A percentile compares a stretch with the other conserved stretches of the same genome.
phyloP scores from a whole-genome alignment of 1,284 basidiomycete genomes.

The Moesziomyces parantarcticus region DNA sequence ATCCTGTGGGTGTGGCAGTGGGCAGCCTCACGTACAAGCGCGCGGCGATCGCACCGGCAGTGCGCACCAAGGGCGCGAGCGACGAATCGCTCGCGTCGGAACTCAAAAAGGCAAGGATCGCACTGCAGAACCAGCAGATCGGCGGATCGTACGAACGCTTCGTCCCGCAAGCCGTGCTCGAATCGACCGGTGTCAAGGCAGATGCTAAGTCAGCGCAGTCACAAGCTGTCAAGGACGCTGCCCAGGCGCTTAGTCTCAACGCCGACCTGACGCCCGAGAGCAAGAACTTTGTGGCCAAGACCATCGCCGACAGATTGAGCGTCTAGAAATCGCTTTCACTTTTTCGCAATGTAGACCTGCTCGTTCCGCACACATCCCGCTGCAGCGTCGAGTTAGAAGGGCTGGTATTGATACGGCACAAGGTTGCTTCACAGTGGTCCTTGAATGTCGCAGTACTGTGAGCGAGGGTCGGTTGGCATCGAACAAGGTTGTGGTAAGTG shows the following conservation, averaged over 20 bases:
- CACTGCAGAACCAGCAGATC: constrained; percentile 33
- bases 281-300: constrained; percentile 28
- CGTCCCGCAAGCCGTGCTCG: constrained; percentile 7
- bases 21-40: constrained; percentile 20
- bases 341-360: not conserved
- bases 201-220: constrained; percentile 1
- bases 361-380: not conserved
- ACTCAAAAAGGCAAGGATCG: constrained; percentile 27
- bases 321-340: not conserved
- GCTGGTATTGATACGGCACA: too few relatives aligned
- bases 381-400: too few relatives aligned
- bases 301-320: constrained; percentile 25
- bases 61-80: constrained; percentile 6
- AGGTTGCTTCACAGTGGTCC: constrained; percentile 17
- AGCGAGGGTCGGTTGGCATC: too few relatives aligned
- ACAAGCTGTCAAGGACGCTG: constrained; percentile 31
- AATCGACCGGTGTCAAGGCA: constrained; percentile 11
- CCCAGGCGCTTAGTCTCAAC: constrained; percentile 31
- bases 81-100: constrained; percentile 32
- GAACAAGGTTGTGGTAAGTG: not conserved
- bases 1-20: constrained; percentile 22
- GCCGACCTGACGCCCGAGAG: constrained; percentile 27
- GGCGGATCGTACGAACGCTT: constrained; percentile 39
- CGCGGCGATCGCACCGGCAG: not conserved
- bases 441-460: constrained; percentile 43